Evolutionary conservation across 2,329 filamentous ascomycete genomes (phyloP).

Genomic region (Blumeria graminis): DNA sequence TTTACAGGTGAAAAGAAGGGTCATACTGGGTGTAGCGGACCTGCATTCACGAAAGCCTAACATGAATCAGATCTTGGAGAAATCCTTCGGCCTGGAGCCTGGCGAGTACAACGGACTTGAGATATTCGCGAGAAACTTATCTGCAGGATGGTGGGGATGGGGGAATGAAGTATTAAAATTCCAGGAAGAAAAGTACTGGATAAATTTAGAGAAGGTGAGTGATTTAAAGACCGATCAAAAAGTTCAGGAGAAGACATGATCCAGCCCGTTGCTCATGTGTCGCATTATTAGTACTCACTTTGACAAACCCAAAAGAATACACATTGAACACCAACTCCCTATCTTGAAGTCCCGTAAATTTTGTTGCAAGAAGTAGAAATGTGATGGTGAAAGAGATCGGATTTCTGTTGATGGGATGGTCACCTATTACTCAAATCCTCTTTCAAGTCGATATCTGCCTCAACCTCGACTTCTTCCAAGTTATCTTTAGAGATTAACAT

Average conservation of each 20-base stretch:
- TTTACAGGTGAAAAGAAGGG: slow-evolving; percentile 21
- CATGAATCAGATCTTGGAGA: slow-evolving; percentile 33
- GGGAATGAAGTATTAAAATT: slow-evolving; percentile 50
- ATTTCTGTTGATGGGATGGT: background rate
- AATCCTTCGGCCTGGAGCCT: slow-evolving; percentile 17
- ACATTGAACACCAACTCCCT: no score
- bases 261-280: no score
- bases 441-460: slow-evolving; percentile 10
- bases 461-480: slow-evolving; percentile 13
- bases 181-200: slow-evolving; percentile 29
- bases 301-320: no score
- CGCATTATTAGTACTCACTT: no score
- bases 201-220: background rate
- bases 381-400: background rate
- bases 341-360: no score
- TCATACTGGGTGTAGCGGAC: slow-evolving; percentile 48
- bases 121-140: slow-evolving; percentile 51
- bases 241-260: no score
- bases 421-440: background rate
- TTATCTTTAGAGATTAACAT: slow-evolving; percentile 19
- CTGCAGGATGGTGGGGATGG: slow-evolving; percentile 57
- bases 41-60: slow-evolving; percentile 60
- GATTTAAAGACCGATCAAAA: no score
- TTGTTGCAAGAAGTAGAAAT: no score
- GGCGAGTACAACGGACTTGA: slow-evolving; percentile 36